Evolutionary conservation across 805 yeast species (phyloP), one percentile per base, ranked within the genome.

Genomic region (Ogataea saltuana): DNA sequence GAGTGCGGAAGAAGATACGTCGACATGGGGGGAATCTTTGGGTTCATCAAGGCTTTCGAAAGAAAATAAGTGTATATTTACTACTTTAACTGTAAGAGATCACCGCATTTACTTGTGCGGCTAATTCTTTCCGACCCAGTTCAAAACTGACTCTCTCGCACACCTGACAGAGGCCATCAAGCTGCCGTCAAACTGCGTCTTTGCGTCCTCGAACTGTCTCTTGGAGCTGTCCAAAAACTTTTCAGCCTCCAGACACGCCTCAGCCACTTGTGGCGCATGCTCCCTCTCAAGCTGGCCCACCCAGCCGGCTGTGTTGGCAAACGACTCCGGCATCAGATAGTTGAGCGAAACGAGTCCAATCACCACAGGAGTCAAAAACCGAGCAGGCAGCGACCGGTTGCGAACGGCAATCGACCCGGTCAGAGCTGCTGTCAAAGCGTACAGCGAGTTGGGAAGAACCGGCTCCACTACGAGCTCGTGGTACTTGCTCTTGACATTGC

Each of bases 1-100:
- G 85, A 85, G 49, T 85, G 91, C 66, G 97, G 96, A 4, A 81
- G 97, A 53, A 74, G 97, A 38, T 89, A 81, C 63, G 97, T 90
- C 39, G 86, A 88, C 60, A 81, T 91, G 86, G 81, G 81, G 7
- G 68, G 78, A 17, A 81, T 90, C n/a, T 90, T 90, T 63, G 60
- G 63, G 17, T 58, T 56, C 25, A 51, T 58, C 54, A 46, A 39
- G 36, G 55, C 48, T 16, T 53, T 53, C 35, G 45, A 48, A 31
- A 50, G 39, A 25, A 45, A 38, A 16, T 43, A 36, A 16, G 9
- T 17, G n/a, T n/a, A n/a, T n/a, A n/a, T n/a, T n/a, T n/a, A n/a
- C n/a, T n/a, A n/a, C n/a, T n/a, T n/a, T n/a, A n/a, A n/a, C n/a
- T n/a, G n/a, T n/a, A n/a, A n/a, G n/a, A n/a, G n/a, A n/a, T n/a